Percentiles rank a stretch among this genome's conserved stretches.
These are phyloP conservation scores for Benincasa hispida DNA, from an alignment of 306 rosid species.

Conservation along the genomic window DNA sequence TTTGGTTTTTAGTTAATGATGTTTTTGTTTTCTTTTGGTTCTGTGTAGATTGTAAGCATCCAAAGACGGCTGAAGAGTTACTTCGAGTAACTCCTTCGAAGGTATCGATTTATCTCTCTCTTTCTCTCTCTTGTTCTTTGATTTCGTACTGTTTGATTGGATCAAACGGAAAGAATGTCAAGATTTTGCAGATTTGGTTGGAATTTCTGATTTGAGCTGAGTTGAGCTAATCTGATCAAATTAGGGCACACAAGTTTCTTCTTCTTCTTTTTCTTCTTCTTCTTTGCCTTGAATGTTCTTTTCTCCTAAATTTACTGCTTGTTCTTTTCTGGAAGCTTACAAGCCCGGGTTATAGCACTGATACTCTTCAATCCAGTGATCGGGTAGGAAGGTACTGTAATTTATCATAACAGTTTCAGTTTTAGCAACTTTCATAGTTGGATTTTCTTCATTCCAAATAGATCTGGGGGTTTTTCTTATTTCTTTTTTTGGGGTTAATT, in stretches of 20 bases:
- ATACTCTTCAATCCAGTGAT: conserved; percentile 35
- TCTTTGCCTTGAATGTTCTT: not conserved
- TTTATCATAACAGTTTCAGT: not conserved
- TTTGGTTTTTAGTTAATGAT: not conserved
- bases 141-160: conserved; percentile 3
- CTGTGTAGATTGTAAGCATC: conserved; percentile 75
- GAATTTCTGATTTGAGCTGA: not conserved
- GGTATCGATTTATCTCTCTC: conserved; percentile 24
- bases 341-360: conserved; percentile 33
- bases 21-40: conserved; percentile 1
- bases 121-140: not conserved
- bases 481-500: conserved; percentile 2
- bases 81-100: conserved; percentile 63
- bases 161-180: conserved; percentile 5
- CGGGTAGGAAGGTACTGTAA: conserved; percentile 53
- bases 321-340: conserved; percentile 28
- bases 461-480: not conserved
- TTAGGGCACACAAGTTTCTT: not conserved
- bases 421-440: not conserved
- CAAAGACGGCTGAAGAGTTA: conserved; percentile 71
- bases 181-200: conserved; percentile 8
- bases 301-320: not conserved
- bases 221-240: not conserved
- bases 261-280: too few relatives aligned
- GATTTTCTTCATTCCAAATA: not conserved